Evolutionary conservation across 257 asterid species (phyloP).

Genomic region (Cordia subcordata): DNA sequence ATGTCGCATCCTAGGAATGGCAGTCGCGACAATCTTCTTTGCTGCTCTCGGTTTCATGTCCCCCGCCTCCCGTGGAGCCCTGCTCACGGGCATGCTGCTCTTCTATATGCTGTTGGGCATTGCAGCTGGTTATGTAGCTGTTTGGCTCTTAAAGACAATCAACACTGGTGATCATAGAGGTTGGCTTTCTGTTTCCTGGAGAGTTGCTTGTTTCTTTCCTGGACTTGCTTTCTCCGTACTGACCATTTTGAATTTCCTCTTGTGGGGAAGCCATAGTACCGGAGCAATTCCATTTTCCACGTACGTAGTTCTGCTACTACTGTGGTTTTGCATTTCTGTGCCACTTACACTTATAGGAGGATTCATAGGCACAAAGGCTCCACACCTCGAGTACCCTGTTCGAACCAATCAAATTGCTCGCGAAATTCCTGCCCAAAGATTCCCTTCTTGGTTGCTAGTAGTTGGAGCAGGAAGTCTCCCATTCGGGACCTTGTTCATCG

Average conservation of each 20-base stretch:
- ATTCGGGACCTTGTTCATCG: conserved; percentile 21
- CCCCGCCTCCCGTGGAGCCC: conserved; percentile 21
- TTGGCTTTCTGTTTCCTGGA: conserved; percentile 19
- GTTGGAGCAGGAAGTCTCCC: conserved; percentile 26
- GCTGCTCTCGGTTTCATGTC: conserved; percentile 28
- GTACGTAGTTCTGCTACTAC: conserved; percentile 12
- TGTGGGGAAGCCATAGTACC: conserved; percentile 24
- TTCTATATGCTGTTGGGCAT: conserved; percentile 21
- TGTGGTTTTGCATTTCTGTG: conserved; percentile 24
- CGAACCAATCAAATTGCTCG: conserved; percentile 25
- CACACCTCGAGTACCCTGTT: conserved; percentile 14
- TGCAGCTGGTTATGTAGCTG: conserved; percentile 22
- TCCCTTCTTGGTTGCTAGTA: conserved; percentile 20
- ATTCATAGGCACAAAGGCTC: conserved; percentile 10
- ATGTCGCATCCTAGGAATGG: conserved; percentile 24
- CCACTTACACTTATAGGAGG: conserved; percentile 25
- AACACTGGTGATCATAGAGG: conserved; percentile 11
- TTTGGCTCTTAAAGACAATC: conserved; percentile 19
- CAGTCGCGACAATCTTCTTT: conserved; percentile 17
- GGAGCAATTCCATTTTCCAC: conserved; percentile 24
- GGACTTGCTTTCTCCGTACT: conserved; percentile 21
- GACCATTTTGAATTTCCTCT: conserved; percentile 18
- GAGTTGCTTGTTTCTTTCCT: conserved; percentile 22
- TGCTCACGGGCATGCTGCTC: conserved; percentile 24
- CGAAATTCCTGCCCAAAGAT: conserved; percentile 17